These are phyloP conservation scores for Paxillus rubicundulus DNA, from an alignment of 768 basidiomycete species.

Conservation along the genomic window DNA sequence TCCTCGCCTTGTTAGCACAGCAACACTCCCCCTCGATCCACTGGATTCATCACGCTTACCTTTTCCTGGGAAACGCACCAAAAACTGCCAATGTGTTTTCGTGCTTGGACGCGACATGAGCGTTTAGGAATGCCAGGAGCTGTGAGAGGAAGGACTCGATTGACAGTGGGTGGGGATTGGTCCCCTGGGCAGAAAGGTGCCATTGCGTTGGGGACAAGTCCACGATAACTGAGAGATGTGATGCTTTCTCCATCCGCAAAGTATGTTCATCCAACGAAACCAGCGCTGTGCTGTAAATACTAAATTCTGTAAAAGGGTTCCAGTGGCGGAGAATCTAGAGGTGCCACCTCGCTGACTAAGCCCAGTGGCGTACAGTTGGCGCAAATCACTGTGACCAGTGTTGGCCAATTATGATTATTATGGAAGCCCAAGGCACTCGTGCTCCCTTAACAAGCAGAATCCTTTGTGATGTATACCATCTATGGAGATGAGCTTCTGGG, in stretches of 20 bases:
- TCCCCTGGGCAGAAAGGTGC: conserved; percentile 61
- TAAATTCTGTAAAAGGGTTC: no score
- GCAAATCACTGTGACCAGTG: no score
- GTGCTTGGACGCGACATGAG: conserved; percentile 86
- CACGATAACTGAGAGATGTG: conserved; percentile 78
- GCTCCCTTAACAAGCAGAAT: no score
- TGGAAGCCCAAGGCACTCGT: no score
- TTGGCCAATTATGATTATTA: no score
- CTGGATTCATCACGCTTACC: conserved; percentile 43
- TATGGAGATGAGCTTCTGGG: no score
- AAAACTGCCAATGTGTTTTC: conserved; percentile 94
- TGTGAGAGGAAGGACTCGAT: conserved; percentile 78
- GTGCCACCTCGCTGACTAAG: no score
- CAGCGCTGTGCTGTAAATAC: no score
- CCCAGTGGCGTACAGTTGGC: no score
- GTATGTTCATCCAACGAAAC: no score
- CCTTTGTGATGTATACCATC: no score
- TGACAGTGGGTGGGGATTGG: conserved; percentile 52
- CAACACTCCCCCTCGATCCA: not conserved
- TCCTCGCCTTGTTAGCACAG: conserved; percentile 1
- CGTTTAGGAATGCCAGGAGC: conserved; percentile 86
- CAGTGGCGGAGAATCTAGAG: no score
- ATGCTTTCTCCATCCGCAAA: conserved; percentile 43
- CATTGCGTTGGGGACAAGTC: conserved; percentile 88
- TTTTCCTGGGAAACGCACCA: conserved; percentile 81